phyloP scores from a whole-genome alignment of 345 rosid genomes.

The Eucalyptus albens region DNA sequence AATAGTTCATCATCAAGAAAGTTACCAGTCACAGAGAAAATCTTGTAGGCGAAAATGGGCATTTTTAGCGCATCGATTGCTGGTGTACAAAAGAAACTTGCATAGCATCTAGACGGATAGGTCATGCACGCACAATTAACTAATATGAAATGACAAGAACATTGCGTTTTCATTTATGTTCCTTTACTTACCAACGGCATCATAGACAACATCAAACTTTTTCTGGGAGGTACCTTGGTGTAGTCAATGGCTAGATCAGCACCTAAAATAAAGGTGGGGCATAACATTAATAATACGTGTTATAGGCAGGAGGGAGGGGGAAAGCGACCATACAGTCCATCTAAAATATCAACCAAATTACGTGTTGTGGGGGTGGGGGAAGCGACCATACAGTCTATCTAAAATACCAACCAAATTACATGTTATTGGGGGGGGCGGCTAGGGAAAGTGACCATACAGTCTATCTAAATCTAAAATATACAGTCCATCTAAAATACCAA shows the following conservation, averaged over 20 bases:
- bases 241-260: too few species aligned
- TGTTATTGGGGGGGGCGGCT: too few species aligned
- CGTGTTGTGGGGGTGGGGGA: too few species aligned
- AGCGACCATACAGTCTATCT: too few species aligned
- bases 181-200: slow-evolving; percentile 50
- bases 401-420: too few species aligned
- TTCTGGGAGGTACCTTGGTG: too few species aligned
- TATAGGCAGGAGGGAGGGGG: too few species aligned
- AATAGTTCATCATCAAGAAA: background rate
- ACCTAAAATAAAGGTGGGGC: too few species aligned
- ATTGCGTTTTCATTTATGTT: background rate
- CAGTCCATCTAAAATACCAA: background rate
- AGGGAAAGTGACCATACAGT: too few species aligned
- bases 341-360: too few species aligned
- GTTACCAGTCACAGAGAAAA: background rate
- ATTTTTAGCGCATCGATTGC: background rate
- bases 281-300: too few species aligned
- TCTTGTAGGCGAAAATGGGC: background rate
- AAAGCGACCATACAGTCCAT: too few species aligned
- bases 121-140: background rate
- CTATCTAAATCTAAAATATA: background rate
- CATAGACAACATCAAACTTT: slow-evolving; percentile 66
- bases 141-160: background rate
- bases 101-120: background rate
- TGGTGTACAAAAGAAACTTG: background rate